Percentiles rank a stretch among this genome's conserved stretches.
phyloP scores from a whole-genome alignment of 1,284 basidiomycete genomes.

The Moesziomyces antarcticus region DNA sequence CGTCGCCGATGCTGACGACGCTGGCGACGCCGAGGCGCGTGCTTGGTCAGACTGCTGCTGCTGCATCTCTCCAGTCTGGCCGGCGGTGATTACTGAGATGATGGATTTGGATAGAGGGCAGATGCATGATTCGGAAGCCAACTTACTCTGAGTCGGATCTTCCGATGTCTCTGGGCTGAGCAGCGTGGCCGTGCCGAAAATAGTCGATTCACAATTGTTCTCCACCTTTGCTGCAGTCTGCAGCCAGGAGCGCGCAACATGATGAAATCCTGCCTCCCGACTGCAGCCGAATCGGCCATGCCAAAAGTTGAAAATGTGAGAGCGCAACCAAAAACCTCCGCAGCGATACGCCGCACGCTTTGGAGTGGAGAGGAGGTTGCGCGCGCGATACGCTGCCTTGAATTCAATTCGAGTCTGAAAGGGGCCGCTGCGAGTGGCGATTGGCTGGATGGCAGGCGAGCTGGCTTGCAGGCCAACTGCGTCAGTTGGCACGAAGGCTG shows the following conservation, averaged over 20 bases:
- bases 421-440: too few species aligned
- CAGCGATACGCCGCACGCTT: conserved; percentile 6
- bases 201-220: neutral
- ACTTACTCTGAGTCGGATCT: neutral
- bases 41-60: too few species aligned
- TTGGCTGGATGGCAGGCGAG: too few species aligned
- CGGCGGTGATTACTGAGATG: too few species aligned
- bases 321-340: neutral
- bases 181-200: conserved; percentile 4
- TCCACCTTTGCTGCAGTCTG: too few species aligned
- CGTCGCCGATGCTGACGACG: neutral
- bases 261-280: conserved; percentile 5
- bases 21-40: neutral
- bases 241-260: neutral
- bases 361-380: too few species aligned
- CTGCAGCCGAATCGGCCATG: neutral
- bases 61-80: too few species aligned
- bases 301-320: neutral
- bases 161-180: neutral
- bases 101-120: too few species aligned
- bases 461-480: too few species aligned
- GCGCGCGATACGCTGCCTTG: neutral
- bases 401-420: neutral
- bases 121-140: neutral
- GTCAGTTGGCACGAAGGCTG: too few species aligned